Evolutionary conservation across 768 basidiomycete species (phyloP).

Genomic region (Boletus coccyginus): DNA sequence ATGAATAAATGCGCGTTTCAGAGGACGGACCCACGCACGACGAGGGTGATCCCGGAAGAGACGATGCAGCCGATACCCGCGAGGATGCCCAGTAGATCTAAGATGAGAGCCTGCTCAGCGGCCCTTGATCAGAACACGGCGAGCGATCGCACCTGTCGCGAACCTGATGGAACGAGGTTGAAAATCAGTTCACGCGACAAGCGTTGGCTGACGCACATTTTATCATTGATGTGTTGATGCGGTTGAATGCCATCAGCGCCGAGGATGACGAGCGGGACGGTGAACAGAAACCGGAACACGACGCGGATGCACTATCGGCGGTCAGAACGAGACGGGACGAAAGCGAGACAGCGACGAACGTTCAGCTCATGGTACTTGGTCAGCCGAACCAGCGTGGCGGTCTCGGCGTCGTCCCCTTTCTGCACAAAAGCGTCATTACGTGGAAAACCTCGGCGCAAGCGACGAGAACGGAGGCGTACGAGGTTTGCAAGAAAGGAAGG

Average conservation of each 20-base stretch:
- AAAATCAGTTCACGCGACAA: background rate
- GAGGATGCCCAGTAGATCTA: slow-evolving; percentile 60
- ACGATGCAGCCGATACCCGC: slow-evolving; percentile 58
- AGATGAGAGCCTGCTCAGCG: background rate
- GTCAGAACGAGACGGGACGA: background rate
- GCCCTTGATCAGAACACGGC: no score
- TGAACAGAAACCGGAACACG: slow-evolving; percentile 71
- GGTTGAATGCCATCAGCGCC: slow-evolving; percentile 66
- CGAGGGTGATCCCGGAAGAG: no score
- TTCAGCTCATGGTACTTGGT: slow-evolving; percentile 83
- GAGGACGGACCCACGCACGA: no score
- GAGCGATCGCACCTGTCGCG: slow-evolving; percentile 17
- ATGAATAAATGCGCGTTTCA: no score
- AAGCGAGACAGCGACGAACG: slow-evolving; percentile 40
- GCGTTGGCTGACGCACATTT: slow-evolving; percentile 34
- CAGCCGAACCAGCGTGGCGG: slow-evolving; percentile 63
- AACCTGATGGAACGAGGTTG: slow-evolving; percentile 19
- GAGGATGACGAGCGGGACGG: slow-evolving; percentile 60
- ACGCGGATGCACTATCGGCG: slow-evolving; percentile 59
- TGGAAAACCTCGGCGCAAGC: background rate
- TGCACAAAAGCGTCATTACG: slow-evolving; percentile 22
- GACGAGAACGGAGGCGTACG: slow-evolving; percentile 44
- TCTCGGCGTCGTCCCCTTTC: slow-evolving; percentile 64
- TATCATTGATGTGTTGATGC: slow-evolving; percentile 64
- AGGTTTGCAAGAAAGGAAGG: slow-evolving; percentile 59